Conservation (phyloP, 208 protist genomes). For the Acanthamoeba lenticulata region DNA sequence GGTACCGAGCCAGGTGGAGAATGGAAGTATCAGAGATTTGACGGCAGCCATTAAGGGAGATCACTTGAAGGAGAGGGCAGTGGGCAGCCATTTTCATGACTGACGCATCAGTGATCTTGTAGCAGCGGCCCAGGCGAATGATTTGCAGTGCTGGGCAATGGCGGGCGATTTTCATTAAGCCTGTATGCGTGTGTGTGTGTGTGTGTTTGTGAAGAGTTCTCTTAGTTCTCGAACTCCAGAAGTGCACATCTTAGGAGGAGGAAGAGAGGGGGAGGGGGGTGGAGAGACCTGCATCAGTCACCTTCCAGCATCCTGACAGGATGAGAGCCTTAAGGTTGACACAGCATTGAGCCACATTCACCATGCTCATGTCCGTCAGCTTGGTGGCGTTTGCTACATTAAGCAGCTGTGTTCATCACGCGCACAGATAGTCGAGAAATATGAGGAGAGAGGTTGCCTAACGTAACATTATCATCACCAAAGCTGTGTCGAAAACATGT, state of each 20-base stretch:
- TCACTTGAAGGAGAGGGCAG: not conserved
- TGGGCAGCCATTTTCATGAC: not conserved
- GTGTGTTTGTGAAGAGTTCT: not conserved
- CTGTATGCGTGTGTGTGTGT: not conserved
- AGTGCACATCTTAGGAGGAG: too few species aligned
- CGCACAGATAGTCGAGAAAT: too few species aligned
- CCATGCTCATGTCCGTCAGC: not conserved
- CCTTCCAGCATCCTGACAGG: not conserved
- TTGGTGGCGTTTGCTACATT: not conserved
- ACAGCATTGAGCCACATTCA: not conserved
- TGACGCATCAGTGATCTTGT: not conserved
- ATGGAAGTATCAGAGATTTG: not conserved
- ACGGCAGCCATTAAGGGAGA: not conserved
- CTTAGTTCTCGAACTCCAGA: too few species aligned
- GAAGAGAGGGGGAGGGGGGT: not conserved
- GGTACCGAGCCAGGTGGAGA: not conserved
- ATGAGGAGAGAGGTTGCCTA: too few species aligned
- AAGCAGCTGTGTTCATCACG: not conserved
- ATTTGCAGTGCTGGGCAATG: not conserved
- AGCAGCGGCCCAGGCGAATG: not conserved
- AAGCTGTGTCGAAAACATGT: too few species aligned
- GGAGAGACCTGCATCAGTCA: not conserved
- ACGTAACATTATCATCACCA: too few species aligned
- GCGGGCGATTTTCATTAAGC: not conserved
- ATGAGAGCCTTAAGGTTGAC: not conserved